Evolutionary conservation across 2,329 filamentous ascomycete species (phyloP), one percentile per base, ranked within the genome.

Genomic region (Neofusicoccum ribis): DNA sequence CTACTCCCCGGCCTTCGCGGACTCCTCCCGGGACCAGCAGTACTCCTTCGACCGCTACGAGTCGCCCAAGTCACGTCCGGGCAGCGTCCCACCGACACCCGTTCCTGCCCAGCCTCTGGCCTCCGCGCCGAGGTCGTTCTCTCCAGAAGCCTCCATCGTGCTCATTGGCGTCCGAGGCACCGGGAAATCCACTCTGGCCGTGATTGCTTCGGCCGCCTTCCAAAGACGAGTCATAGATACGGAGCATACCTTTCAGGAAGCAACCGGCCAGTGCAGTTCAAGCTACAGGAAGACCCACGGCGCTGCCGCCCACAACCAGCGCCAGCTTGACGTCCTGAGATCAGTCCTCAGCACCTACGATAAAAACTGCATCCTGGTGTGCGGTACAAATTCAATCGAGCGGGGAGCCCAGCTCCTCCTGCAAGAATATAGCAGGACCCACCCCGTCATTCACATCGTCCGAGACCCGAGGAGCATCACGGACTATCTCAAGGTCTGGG

Each of bases 111-210:
- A 59, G 58, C 34, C 60, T 11, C 17, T 52, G 37, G 12, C 37
- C 23, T 17, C 60, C 49, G 71, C 72, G 7, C 68, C 70, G 64
- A 79, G 71, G 50, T 71, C 72, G 17, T 91, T 90, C 71, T 78
- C 81, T 8, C 75, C 82, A 9, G 84, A 90, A 79, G 87, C 89
- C 1, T 92, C 91, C 1, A 87, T 93, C 64, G 85, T 93, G 6
- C 81, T 93, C 17, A 84, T 91, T 23, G 91, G 91, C 2, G 87
- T 92, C 64, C 86, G 89, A 14, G 91, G 90, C 11, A 87, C 89
- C 5, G 91, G 91, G 15, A 93, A 93, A 75, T 90, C 89, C 1
- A 92, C 89, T 1, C 80, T 93, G 11, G 91, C 88, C 14, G 85
- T 93, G 54, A 91, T 93, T 67, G 88, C 90, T 5, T 90, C 90